phyloP scores from a whole-genome alignment of 306 rosid species.

The Cyamopsis tetragonoloba region DNA sequence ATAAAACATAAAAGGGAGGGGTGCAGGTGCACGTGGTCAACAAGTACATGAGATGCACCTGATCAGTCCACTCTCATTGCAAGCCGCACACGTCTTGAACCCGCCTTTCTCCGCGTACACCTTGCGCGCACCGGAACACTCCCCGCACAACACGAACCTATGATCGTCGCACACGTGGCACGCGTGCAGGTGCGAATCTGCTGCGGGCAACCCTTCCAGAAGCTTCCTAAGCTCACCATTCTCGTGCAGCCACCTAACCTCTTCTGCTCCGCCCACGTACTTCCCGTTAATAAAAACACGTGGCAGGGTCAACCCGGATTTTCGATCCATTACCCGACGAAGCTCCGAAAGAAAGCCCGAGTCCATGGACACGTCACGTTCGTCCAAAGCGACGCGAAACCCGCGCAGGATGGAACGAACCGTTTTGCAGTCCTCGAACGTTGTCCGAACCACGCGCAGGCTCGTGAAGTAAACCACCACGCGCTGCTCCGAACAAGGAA shows the following conservation, averaged over 20 bases:
- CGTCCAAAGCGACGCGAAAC: constrained; percentile 67
- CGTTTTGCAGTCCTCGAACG: constrained; percentile 75
- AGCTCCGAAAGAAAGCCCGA: constrained; percentile 62
- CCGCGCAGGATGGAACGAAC: constrained; percentile 75
- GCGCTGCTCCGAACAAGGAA: constrained; percentile 60
- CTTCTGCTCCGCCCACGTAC: constrained; percentile 84
- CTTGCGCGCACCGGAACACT: constrained; percentile 76
- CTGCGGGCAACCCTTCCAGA: constrained; percentile 71
- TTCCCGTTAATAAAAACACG: constrained; percentile 78
- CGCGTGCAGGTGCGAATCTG: constrained; percentile 32
- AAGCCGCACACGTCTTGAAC: constrained; percentile 57
- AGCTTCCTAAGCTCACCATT: constrained; percentile 86
- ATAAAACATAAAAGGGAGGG: no score
- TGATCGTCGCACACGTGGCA: constrained; percentile 72
- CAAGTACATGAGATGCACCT: constrained; percentile 81
- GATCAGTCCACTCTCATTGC: constrained; percentile 86
- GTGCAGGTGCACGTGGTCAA: constrained; percentile 35
- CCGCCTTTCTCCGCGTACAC: constrained; percentile 64
- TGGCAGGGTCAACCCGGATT: constrained; percentile 46
- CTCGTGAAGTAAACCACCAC: constrained; percentile 84
- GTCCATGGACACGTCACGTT: constrained; percentile 90
- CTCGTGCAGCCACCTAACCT: constrained; percentile 69
- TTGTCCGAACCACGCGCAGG: constrained; percentile 77
- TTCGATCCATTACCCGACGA: constrained; percentile 50
- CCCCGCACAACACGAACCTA: constrained; percentile 70